Evolutionary conservation across 2,329 filamentous ascomycete species (phyloP).

Genomic region (Diaporthe capsici): DNA sequence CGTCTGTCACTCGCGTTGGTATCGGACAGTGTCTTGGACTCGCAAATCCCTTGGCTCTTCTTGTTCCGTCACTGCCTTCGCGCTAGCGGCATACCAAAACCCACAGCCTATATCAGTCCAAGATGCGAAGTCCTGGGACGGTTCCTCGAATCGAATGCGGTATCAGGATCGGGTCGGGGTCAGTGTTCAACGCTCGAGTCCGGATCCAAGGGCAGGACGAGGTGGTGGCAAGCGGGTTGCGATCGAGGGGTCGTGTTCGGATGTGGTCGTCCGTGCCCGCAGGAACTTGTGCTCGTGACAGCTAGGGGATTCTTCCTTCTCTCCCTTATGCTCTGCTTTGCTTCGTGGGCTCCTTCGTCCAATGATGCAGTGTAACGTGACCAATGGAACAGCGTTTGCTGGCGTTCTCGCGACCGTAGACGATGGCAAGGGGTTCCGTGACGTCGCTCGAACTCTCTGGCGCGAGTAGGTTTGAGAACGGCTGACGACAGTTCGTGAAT

Average conservation of each 20-base stretch:
- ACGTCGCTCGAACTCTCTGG: not conserved
- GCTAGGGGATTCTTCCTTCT: conserved; percentile 9
- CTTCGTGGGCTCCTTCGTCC: conserved; percentile 21
- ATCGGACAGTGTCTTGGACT: conserved; percentile 36
- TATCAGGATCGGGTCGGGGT: not conserved
- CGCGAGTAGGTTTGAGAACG: not conserved
- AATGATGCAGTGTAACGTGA: conserved; percentile 32
- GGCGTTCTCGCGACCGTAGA: conserved; percentile 9
- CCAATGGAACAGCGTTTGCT: conserved; percentile 13
- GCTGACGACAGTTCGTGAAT: not conserved
- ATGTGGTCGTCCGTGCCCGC: conserved; percentile 26
- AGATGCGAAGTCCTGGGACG: conserved; percentile 21
- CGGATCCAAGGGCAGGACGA: conserved; percentile 13
- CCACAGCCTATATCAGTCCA: conserved; percentile 20
- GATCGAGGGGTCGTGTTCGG: conserved; percentile 27
- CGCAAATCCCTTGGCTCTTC: conserved; percentile 34
- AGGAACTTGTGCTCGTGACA: conserved; percentile 30
- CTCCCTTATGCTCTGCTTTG: conserved; percentile 3
- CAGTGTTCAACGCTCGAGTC: conserved; percentile 7
- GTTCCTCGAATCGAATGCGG: conserved; percentile 27
- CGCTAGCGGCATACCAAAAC: conserved; percentile 36
- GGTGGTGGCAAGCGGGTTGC: conserved; percentile 20
- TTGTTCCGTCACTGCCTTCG: conserved; percentile 29
- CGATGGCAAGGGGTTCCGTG: conserved; percentile 7
- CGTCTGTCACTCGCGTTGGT: conserved; percentile 28